phyloP scores from a whole-genome alignment of 192 early-diverging fungal genomes.

The Coemansia sp. region DNA sequence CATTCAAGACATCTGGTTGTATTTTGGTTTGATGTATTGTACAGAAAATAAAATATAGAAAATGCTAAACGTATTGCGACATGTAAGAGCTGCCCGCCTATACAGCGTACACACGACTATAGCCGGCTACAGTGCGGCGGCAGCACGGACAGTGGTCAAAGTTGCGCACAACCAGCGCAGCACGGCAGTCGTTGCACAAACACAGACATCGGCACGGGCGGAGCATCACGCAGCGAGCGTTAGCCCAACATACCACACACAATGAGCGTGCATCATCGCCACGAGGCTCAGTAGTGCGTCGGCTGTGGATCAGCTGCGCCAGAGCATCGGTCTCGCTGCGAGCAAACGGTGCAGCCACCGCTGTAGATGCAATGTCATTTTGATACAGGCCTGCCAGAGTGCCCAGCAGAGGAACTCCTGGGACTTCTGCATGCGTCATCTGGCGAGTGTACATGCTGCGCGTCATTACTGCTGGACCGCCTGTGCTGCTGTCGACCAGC shows the following conservation, averaged over 20 bases:
- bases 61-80: no score
- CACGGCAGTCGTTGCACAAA: constrained; percentile 50
- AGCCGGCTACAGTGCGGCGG: constrained; percentile 37
- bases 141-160: constrained; percentile 56
- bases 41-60: no score
- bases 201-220: constrained; percentile 52
- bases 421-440: constrained; percentile 1
- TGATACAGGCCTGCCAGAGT: neutral
- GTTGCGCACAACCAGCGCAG: constrained; percentile 34
- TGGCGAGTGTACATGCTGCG: constrained; percentile 37
- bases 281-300: constrained; percentile 8
- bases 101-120: constrained; percentile 51
- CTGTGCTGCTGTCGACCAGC: constrained; percentile 11
- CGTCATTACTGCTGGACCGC: constrained; percentile 25
- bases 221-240: constrained; percentile 46
- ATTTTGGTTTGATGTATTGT: no score
- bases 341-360: constrained; percentile 27
- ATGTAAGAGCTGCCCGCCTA: neutral
- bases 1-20: no score
- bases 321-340: constrained; percentile 28
- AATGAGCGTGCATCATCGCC: constrained; percentile 23
- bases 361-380: neutral
- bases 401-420: neutral
- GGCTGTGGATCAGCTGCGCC: constrained; percentile 44
- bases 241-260: constrained; percentile 49